These are phyloP conservation scores for Dendrobium huoshanense DNA, from an alignment of 106 monocot genomes.

Conservation along the genomic window DNA sequence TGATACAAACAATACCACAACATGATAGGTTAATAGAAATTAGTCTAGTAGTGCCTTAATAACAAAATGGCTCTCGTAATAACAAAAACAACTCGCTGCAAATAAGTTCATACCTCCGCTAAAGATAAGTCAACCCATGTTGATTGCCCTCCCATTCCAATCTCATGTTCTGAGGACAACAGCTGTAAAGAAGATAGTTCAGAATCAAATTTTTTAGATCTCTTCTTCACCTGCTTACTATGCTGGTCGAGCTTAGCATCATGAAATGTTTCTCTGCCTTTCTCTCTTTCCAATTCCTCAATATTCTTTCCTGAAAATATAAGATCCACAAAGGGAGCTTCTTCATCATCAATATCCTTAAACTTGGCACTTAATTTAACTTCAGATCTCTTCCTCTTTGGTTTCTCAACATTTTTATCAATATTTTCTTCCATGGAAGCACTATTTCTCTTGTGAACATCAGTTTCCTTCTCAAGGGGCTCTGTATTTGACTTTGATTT, in stretches of 20 bases:
- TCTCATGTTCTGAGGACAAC: slow-evolving; percentile 7
- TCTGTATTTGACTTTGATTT: neutral
- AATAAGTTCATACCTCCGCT: neutral
- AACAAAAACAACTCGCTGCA: neutral
- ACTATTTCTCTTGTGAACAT: neutral
- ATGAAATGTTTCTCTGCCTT: neutral
- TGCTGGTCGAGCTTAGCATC: slow-evolving; percentile 16
- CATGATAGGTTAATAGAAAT: too few species aligned
- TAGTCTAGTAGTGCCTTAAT: too few species aligned
- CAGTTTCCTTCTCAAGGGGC: neutral
- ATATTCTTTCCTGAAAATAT: slow-evolving; percentile 11
- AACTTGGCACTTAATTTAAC: slow-evolving; percentile 1
- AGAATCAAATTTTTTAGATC: slow-evolving; percentile 3
- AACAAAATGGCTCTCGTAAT: neutral
- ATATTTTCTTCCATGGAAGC: neutral
- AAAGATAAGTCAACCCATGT: slow-evolving; percentile 28
- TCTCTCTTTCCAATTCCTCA: neutral
- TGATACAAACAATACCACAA: too few species aligned
- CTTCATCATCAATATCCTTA: slow-evolving; percentile 30
- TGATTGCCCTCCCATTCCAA: slow-evolving; percentile 41
- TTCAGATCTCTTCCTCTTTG: slow-evolving; percentile 12
- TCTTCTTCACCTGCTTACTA: slow-evolving; percentile 23
- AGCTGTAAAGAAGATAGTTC: slow-evolving; percentile 8
- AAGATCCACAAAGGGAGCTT: slow-evolving; percentile 32
- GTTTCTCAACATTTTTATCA: neutral